phyloP scores from a whole-genome alignment of 495 filamentous ascomycete species.

The Penicillium silybi region DNA sequence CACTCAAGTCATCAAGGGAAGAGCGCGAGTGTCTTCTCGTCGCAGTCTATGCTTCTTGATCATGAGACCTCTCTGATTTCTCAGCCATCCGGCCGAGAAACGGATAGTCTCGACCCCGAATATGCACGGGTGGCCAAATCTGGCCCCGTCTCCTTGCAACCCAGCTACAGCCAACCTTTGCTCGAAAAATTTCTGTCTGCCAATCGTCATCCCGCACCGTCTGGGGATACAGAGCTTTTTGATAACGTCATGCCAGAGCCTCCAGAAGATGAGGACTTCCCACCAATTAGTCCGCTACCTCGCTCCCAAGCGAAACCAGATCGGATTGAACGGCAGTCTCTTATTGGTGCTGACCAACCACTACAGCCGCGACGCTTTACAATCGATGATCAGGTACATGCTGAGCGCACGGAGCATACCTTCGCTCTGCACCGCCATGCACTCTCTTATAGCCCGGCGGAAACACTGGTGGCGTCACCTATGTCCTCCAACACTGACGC shows the following conservation, averaged over 20 bases:
- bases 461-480: not conserved
- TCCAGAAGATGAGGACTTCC: not conserved
- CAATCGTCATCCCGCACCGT: not conserved
- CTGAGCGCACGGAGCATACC: not conserved
- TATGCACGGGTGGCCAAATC: not conserved
- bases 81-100: not conserved
- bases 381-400: constrained; percentile 16
- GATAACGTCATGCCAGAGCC: not conserved
- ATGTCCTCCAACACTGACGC: not conserved
- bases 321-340: not conserved
- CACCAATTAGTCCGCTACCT: not conserved
- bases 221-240: not conserved
- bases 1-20: not conserved
- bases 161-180: not conserved
- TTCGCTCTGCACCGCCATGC: not conserved
- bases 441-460: not conserved
- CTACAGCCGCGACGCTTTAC: constrained; percentile 9
- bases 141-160: not conserved
- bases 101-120: not conserved
- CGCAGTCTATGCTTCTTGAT: constrained; percentile 36
- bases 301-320: not conserved
- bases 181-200: not conserved
- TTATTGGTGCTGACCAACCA: not conserved
- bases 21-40: constrained; percentile 18
- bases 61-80: constrained; percentile 9